Conservation (phyloP, 108 stramenopile genomes). For the Cyclotella distinguenda region DNA sequence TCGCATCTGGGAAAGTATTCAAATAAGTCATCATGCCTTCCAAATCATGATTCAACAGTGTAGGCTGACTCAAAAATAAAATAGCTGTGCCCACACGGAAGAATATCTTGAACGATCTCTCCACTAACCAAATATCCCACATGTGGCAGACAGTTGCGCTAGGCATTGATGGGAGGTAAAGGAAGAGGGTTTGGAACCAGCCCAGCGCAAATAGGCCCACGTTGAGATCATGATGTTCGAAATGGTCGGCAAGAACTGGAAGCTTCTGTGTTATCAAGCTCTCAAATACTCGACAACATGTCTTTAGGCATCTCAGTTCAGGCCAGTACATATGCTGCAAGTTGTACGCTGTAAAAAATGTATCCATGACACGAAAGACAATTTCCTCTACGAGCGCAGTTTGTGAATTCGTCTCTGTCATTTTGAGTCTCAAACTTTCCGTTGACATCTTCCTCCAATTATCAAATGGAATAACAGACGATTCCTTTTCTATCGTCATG, state of each 20-base stretch:
- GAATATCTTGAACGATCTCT: constrained; percentile 86
- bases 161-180: constrained; percentile 92
- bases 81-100: constrained; percentile 89
- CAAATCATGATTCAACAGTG: constrained; percentile 81
- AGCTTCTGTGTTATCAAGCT: constrained; percentile 77
- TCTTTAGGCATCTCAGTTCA: constrained; percentile 84
- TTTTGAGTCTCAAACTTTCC: constrained; percentile 33
- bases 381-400: constrained; percentile 75
- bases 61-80: constrained; percentile 87
- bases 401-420: constrained; percentile 43
- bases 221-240: constrained; percentile 88
- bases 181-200: constrained; percentile 90
- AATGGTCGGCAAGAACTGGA: constrained; percentile 87
- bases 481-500: constrained; percentile 5
- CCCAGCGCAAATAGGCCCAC: constrained; percentile 88
- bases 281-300: constrained; percentile 85
- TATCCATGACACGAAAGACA: constrained; percentile 78
- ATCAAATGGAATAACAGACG: background rate
- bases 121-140: constrained; percentile 94
- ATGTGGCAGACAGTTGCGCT: constrained; percentile 86
- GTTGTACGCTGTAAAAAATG: constrained; percentile 76
- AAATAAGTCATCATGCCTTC: constrained; percentile 93
- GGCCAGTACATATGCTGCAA: constrained; percentile 89
- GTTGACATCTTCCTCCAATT: constrained; percentile 38
- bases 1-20: constrained; percentile 91